Percentiles rank a stretch among this genome's conserved stretches.
Evolutionary conservation across 176 grass and related monocot genomes (phyloP).

Genomic region (Microstegium vimineum): DNA sequence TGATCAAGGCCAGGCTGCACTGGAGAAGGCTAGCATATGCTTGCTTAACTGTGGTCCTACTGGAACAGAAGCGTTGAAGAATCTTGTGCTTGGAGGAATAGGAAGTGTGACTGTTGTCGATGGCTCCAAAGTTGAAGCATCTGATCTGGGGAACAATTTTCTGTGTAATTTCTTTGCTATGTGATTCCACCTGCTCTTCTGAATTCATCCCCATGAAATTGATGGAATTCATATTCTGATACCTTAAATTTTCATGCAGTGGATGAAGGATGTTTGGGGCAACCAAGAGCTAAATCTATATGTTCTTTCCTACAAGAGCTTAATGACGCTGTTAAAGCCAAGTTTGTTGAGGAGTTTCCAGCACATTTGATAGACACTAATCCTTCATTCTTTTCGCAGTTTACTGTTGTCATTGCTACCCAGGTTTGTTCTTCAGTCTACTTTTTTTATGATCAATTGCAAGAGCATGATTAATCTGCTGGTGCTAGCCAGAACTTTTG

Average conservation of each 20-base stretch:
- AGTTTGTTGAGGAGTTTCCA: constrained; percentile 91
- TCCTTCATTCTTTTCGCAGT: constrained; percentile 78
- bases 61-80: constrained; percentile 81
- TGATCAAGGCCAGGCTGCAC: constrained; percentile 85
- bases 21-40: constrained; percentile 89
- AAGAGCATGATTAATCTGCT: constrained; percentile 4
- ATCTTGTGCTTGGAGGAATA: constrained; percentile 84
- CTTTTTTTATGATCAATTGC: neutral
- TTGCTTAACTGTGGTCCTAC: constrained; percentile 89
- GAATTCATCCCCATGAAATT: neutral
- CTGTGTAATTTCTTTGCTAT: constrained; percentile 44
- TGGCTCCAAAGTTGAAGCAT: constrained; percentile 67
- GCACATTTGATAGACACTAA: constrained; percentile 62
- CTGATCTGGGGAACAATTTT: constrained; percentile 93
- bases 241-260: constrained; percentile 45
- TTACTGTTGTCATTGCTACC: constrained; percentile 81
- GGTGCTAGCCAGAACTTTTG: neutral
- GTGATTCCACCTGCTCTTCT: neutral
- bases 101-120: constrained; percentile 80
- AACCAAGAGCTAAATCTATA: constrained; percentile 90
- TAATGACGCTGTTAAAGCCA: constrained; percentile 95
- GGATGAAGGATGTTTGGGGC: constrained; percentile 71
- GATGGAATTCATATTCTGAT: constrained; percentile 15
- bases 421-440: constrained; percentile 44
- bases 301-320: constrained; percentile 90